phyloP scores from a whole-genome alignment of 805 yeast species.

The Candida chauliodis region DNA sequence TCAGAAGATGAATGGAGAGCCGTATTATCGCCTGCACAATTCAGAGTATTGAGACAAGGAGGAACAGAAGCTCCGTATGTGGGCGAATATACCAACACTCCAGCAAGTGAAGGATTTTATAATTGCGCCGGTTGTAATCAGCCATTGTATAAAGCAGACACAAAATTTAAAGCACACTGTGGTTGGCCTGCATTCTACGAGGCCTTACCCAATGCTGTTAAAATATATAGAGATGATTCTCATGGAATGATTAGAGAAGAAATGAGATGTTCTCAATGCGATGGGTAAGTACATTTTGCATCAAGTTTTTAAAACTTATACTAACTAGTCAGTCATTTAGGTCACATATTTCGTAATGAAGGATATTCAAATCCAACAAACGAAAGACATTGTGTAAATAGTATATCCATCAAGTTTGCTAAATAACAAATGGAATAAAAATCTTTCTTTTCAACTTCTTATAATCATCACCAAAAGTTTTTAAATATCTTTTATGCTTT shows the following conservation, averaged over 20 bases:
- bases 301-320: not conserved
- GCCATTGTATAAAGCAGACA: constrained; percentile 73
- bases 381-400: constrained; percentile 93
- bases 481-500: constrained; percentile 68
- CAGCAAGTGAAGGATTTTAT: constrained; percentile 63
- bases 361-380: constrained; percentile 87
- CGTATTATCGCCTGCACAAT: constrained; percentile 68
- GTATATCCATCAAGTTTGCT: constrained; percentile 68
- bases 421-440: constrained; percentile 71
- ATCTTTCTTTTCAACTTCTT: constrained; percentile 72
- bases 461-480: constrained; percentile 72
- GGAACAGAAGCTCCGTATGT: constrained; percentile 68
- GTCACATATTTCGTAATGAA: constrained; percentile 93
- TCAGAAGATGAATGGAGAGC: constrained; percentile 77
- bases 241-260: constrained; percentile 84
- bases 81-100: constrained; percentile 56
- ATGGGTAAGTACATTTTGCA: constrained; percentile 34
- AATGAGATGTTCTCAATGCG: constrained; percentile 84
- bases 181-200: constrained; percentile 99
- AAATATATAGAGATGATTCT: constrained; percentile 54
- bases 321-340: constrained; percentile 59
- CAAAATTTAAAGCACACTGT: constrained; percentile 88
- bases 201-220: constrained; percentile 78
- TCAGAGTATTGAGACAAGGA: constrained; percentile 68
- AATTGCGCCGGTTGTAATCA: constrained; percentile 81